A percentile compares a stretch with the other conserved stretches of the same genome.
Evolutionary conservation across 805 yeast species (phyloP).

Genomic region (Candida methanosorbosa): DNA sequence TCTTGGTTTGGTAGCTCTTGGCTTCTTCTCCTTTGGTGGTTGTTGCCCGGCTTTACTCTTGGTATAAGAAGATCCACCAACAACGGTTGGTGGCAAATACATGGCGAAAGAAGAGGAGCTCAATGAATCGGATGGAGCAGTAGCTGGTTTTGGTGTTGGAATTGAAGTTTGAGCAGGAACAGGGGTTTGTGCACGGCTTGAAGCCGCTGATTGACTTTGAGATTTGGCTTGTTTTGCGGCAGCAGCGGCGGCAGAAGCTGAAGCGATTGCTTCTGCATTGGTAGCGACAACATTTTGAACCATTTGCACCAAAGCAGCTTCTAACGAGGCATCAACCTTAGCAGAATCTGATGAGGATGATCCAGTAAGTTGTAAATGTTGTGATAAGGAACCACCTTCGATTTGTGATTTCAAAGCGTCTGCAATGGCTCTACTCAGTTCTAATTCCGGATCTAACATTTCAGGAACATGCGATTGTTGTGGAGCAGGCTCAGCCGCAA

Average conservation of each 20-base stretch:
- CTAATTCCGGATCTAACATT: slow-evolving; percentile 9
- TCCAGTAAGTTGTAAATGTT: background rate
- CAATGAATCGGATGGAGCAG: background rate
- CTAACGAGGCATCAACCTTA: slow-evolving; percentile 28
- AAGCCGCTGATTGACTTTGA: background rate
- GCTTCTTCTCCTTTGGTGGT: slow-evolving; percentile 2
- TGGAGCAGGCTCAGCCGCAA: too few species aligned
- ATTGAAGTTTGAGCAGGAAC: background rate
- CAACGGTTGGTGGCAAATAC: too few species aligned
- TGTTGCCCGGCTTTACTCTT: background rate
- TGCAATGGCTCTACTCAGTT: slow-evolving; percentile 11
- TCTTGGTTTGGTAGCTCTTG: slow-evolving; percentile 1
- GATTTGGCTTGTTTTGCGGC: background rate
- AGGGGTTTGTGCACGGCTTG: too few species aligned
- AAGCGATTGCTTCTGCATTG: slow-evolving; percentile 6
- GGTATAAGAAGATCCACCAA: too few species aligned
- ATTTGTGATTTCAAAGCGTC: slow-evolving; percentile 6
- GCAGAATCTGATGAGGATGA: background rate
- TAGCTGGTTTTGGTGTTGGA: background rate
- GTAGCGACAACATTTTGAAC: slow-evolving; percentile 45
- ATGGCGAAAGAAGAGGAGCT: too few species aligned
- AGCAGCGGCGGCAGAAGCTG: background rate
- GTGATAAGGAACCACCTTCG: background rate
- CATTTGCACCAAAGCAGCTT: slow-evolving; percentile 47
- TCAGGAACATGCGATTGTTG: too few species aligned